Evolutionary conservation across 768 basidiomycete species (phyloP).

Genomic region (Lactarius vividus): DNA sequence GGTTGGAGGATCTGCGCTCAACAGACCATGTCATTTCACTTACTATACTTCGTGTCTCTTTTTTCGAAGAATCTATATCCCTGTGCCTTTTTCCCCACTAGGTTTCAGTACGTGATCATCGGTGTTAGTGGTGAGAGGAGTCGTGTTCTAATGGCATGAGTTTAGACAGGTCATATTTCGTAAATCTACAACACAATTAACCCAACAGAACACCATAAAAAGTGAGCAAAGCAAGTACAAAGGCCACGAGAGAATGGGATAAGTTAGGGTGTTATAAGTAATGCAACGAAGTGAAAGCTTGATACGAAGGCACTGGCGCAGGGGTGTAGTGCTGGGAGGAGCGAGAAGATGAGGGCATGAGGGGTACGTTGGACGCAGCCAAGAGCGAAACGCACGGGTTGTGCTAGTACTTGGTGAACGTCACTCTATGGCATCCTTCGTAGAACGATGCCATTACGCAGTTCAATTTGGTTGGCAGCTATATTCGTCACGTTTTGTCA

Average conservation of each 20-base stretch:
- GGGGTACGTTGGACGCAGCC: neutral
- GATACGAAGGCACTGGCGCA: neutral
- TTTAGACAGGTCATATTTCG: neutral
- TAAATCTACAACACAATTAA: neutral
- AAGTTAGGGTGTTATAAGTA: neutral
- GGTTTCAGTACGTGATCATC: neutral
- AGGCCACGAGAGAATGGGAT: neutral
- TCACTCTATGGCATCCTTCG: conserved; percentile 7
- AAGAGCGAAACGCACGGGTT: neutral
- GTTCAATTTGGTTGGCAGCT: conserved; percentile 21
- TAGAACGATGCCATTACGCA: conserved; percentile 25
- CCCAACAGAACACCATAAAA: neutral
- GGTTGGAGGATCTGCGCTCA: no score
- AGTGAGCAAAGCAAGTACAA: neutral
- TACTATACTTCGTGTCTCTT: neutral
- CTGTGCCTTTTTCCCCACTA: no score
- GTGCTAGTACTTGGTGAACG: neutral
- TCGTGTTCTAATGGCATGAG: neutral
- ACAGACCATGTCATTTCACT: neutral
- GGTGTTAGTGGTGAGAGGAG: neutral
- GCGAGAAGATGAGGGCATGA: neutral
- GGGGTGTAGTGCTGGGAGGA: neutral
- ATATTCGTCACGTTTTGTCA: neutral
- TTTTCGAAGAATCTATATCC: neutral
- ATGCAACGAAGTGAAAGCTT: neutral